Percentiles rank a stretch among this genome's conserved stretches.
phyloP scores from a whole-genome alignment of 805 yeast species.

The Candida easanensis region DNA sequence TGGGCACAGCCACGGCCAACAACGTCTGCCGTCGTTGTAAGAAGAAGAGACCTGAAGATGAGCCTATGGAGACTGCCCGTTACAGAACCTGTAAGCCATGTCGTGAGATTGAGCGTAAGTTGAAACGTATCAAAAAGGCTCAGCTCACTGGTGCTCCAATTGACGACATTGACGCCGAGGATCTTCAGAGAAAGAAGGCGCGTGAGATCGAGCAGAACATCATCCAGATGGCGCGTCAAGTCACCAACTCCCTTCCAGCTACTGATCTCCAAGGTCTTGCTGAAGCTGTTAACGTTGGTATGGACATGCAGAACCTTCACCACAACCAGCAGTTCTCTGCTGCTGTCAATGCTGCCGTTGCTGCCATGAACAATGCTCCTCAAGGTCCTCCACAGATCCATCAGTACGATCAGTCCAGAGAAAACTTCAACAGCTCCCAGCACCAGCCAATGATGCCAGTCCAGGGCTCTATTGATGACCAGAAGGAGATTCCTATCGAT shows the following conservation, averaged over 20 bases:
- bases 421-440: conserved; percentile 4
- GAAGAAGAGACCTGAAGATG: conserved; percentile 30
- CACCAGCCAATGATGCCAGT: conserved; percentile 15
- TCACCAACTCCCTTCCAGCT: conserved; percentile 12
- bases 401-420: conserved; percentile 20
- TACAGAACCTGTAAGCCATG: conserved; percentile 31
- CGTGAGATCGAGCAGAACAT: conserved; percentile 20
- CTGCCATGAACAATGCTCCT: conserved; percentile 7
- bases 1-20: conserved; percentile 8
- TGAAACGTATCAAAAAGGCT: conserved; percentile 24
- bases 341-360: conserved; percentile 13
- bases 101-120: conserved; percentile 27
- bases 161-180: conserved; percentile 13
- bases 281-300: conserved; percentile 9
- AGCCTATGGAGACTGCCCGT: conserved; percentile 29
- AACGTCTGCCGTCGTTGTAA: conserved; percentile 29
- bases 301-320: background rate
- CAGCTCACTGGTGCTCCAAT: conserved; percentile 15
- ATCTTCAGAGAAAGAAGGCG: conserved; percentile 11
- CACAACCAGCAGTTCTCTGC: conserved; percentile 14
- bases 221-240: conserved; percentile 20
- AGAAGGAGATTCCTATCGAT: conserved; percentile 22
- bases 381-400: conserved; percentile 22
- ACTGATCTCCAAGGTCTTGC: conserved; percentile 9
- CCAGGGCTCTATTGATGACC: conserved; percentile 9